Evolutionary conservation across 2,329 filamentous ascomycete genomes (phyloP).

Genomic region (Coleophoma eucalyptorum): DNA sequence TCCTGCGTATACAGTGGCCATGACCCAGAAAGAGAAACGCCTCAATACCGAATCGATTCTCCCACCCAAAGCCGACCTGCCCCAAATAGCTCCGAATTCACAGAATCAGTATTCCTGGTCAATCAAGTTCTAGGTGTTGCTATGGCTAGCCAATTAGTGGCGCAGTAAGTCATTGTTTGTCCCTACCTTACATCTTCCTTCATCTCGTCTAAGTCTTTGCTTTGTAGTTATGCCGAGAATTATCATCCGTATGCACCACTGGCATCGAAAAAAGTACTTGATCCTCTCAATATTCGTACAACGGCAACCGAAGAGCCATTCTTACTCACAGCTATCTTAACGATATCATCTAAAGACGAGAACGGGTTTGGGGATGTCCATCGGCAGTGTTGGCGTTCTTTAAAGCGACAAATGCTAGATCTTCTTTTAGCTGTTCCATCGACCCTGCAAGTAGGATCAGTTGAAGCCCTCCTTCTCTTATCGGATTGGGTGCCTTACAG

Average conservation of each 20-base stretch:
- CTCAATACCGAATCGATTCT: too few species aligned
- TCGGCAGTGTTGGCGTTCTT: constrained; percentile 3
- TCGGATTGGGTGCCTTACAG: constrained; percentile 20
- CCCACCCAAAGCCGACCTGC: too few species aligned
- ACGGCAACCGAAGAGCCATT: constrained; percentile 1
- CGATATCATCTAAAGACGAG: constrained; percentile 4
- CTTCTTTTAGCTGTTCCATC: constrained; percentile 11
- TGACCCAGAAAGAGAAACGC: too few species aligned
- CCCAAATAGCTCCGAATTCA: too few species aligned
- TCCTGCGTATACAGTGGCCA: too few species aligned
- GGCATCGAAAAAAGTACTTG: background rate
- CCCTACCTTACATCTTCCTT: background rate
- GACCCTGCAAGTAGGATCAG: constrained; percentile 9
- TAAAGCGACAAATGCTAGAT: constrained; percentile 2
- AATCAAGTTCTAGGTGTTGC: too few species aligned
- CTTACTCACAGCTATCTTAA: constrained; percentile 4
- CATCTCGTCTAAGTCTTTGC: background rate
- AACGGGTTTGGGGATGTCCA: background rate
- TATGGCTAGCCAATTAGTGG: too few species aligned
- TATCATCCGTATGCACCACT: background rate
- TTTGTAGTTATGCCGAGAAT: too few species aligned
- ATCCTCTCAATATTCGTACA: background rate
- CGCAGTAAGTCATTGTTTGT: background rate
- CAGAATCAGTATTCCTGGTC: too few species aligned
- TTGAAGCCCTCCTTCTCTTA: constrained; percentile 18